Conservation (phyloP, 768 basidiomycete species). For the Amylocystis lapponica region DNA sequence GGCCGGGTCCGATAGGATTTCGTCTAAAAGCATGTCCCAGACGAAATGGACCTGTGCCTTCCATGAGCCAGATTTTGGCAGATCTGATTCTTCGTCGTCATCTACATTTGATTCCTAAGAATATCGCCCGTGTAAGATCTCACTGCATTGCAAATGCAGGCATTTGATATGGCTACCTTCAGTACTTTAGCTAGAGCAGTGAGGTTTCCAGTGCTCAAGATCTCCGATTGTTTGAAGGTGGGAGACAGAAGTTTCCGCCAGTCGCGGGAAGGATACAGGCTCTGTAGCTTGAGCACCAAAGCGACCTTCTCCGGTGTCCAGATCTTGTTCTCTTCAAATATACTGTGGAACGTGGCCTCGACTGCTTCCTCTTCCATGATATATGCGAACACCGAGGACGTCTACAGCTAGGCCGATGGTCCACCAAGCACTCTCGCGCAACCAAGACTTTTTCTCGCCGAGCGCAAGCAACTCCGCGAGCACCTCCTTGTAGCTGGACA, state of each 20-base stretch:
- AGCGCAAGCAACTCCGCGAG: constrained; percentile 58
- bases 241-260: constrained; percentile 67
- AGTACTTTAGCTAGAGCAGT: constrained; percentile 65
- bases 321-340: constrained; percentile 46
- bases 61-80: constrained; percentile 59
- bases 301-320: constrained; percentile 94
- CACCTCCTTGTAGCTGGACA: constrained; percentile 52
- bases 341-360: constrained; percentile 37
- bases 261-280: constrained; percentile 48
- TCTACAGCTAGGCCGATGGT: constrained; percentile 60
- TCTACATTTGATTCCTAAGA: constrained; percentile 45
- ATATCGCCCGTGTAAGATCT: not conserved
- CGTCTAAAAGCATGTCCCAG: constrained; percentile 81
- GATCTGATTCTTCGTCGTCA: constrained; percentile 33
- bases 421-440: constrained; percentile 91
- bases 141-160: constrained; percentile 7
- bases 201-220: constrained; percentile 74
- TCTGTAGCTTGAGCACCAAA: constrained; percentile 66
- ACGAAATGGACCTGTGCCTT: constrained; percentile 90
- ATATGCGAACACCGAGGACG: constrained; percentile 50
- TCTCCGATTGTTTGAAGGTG: constrained; percentile 66
- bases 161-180: constrained; percentile 56
- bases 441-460: constrained; percentile 84
- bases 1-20: constrained; percentile 50
- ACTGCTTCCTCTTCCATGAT: constrained; percentile 69